A percentile compares a stretch with the other conserved stretches of the same genome.
phyloP scores from a whole-genome alignment of 768 basidiomycete genomes.

The Kwoniella europaea region DNA sequence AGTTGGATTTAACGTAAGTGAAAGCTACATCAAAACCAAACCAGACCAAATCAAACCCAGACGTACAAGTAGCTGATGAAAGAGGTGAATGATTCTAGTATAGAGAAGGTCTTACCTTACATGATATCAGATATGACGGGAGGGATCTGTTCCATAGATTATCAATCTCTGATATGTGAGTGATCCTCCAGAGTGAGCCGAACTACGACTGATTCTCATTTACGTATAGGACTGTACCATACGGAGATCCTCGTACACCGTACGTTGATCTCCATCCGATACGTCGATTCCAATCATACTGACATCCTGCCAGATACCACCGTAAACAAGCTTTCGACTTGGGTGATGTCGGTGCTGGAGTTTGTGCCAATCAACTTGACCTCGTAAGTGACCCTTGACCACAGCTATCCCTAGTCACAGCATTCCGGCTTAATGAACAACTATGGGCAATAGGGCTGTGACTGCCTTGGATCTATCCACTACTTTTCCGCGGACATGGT shows the following conservation, averaged over 20 bases:
- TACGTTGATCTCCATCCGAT: too few species aligned
- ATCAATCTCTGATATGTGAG: conserved; percentile 34
- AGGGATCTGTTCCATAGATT: conserved; percentile 41
- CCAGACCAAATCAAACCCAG: not conserved
- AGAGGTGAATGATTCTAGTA: not conserved
- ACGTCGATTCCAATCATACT: too few species aligned
- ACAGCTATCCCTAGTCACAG: too few species aligned
- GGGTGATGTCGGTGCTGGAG: conserved; percentile 41
- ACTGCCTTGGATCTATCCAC: conserved; percentile 40
- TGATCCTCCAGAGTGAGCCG: too few species aligned
- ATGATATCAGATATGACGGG: conserved; percentile 41
- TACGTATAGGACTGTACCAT: conserved; percentile 34
- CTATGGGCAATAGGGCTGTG: conserved; percentile 30
- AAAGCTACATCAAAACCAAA: too few species aligned
- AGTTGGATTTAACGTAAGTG: conserved; percentile 70
- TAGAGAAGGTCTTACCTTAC: conserved; percentile 40
- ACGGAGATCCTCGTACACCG: conserved; percentile 36
- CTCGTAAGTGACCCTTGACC: conserved; percentile 6
- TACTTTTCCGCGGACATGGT: not conserved
- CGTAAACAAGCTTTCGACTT: conserved; percentile 51
- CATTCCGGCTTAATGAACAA: too few species aligned
- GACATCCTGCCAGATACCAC: not conserved
- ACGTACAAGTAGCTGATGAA: too few species aligned
- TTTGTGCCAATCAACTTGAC: conserved; percentile 37
- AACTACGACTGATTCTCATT: too few species aligned